phyloP scores from a whole-genome alignment of 1,284 basidiomycete genomes.

The Cystobasidium pallidum region DNA sequence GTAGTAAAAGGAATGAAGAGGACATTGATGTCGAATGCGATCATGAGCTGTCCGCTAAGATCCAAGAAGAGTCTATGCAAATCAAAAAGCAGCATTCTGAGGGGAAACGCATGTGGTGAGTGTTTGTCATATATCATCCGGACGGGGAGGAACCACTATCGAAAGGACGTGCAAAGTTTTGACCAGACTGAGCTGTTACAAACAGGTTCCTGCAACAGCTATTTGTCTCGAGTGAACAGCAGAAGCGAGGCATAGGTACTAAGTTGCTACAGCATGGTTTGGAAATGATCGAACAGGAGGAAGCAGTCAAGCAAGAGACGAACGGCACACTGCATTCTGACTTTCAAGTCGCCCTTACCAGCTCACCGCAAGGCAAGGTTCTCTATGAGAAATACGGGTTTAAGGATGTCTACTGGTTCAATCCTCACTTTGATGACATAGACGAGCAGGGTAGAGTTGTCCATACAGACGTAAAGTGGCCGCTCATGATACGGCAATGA shows the following conservation, averaged over 20 bases:
- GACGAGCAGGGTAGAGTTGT: conserved; percentile 13
- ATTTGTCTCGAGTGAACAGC: conserved; percentile 16
- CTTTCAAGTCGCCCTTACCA: conserved; percentile 19
- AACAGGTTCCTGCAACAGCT: conserved; percentile 38
- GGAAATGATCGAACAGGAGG: conserved; percentile 5
- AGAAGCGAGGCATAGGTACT: conserved; percentile 33
- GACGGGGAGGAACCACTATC: background rate
- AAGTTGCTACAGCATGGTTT: conserved; percentile 25
- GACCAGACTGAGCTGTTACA: background rate
- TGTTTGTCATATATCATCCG: background rate
- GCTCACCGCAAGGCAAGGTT: conserved; percentile 35
- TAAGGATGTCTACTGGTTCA: conserved; percentile 34
- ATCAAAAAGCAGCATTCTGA: background rate
- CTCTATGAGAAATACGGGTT: conserved; percentile 42
- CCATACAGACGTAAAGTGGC: conserved; percentile 23
- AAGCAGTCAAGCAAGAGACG: background rate
- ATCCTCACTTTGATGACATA: conserved; percentile 26
- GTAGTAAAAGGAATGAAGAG: background rate
- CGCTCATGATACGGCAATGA: conserved; percentile 23
- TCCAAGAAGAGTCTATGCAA: conserved; percentile 7
- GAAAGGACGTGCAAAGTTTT: background rate
- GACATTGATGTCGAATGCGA: conserved; percentile 30
- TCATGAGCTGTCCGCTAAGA: conserved; percentile 17
- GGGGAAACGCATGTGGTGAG: conserved; percentile 14
- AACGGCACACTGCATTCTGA: background rate